Evolutionary conservation across 1,284 basidiomycete species (phyloP), one percentile per base, ranked within the genome.

Genomic region (Mycena citricolor): DNA sequence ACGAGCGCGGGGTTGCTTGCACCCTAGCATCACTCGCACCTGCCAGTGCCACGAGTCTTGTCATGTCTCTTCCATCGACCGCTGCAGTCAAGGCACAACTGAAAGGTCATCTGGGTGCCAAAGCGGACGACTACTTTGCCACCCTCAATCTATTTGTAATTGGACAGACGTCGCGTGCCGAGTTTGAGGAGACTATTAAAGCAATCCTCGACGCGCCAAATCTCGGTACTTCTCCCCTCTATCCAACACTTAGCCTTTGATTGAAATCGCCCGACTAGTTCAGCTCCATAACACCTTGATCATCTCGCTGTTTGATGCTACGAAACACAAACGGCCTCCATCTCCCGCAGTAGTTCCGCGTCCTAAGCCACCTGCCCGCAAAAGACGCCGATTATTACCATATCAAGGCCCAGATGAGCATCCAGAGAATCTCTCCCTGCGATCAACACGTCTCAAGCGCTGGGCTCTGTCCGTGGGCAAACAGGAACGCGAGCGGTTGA

Each of bases 261-360:
- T n/a, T 28, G 12, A 19, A 21, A 29, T 21, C 13, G 28, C 26
- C 30, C 47, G 8, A 14, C 33, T 20, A 86, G 84, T 89, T 23
- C 83, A 86, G 61, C 67, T 90, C 3, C 87, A 90, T 58, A 90
- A 90, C 62, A 78, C 86, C 4, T 71, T 90, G 21, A 80, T 90
- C 34, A 86, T 89, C 28, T 87, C 88, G 4, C 63, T 90, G 10
- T 86, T 90, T 51, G 86, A 87, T 58, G 82, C 83, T 16, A 86
- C 86, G 0, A 77, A 82, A 0, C 78, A 83, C 54, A 78, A 78
- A 49, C 78, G 78, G 11, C 76, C 78, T 1, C 79, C 79, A 1
- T 77, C 82, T 0, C 80, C 83, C 16, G 76, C 79, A 1, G 77
- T 76, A 13, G 68, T 80, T 37, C 62, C 68, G 2, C 49, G 49